Base-by-base conservation (phyloP, 2,329 filamentous ascomycete genomes). In the Trichoderma gracile region DNA sequence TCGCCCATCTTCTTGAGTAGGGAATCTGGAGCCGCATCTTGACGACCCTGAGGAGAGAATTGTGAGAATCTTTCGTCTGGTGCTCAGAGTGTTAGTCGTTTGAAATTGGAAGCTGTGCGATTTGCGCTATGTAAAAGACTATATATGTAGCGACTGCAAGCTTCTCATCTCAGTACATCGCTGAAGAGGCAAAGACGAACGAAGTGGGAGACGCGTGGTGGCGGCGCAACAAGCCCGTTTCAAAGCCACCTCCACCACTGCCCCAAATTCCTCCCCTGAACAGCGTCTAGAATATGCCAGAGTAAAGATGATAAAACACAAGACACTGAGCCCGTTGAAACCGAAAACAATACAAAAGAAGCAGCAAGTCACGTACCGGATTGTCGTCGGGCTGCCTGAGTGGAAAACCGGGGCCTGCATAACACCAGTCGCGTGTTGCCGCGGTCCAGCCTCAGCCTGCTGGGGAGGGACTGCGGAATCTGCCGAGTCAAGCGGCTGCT, bases 1-100 rank as follows among this genome's bases (percentile, higher is more conserved):
- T 94, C 91, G 61, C 87, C 77, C 86, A 92, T 91, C 73, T 89
- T 91, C 45, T 79, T 77, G 3, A 78, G 69, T 10, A 86, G 69
- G 1, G 78, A 75, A 57, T 79, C 76, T n/a, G 17, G 49, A 15
- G 14, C 10, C 10, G 25, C 47, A 45, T 61, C 33, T 21, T 43
- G 49, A 15, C 56, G 46, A 30, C 15, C 38, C 23, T 47, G 43
- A 30, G n/a, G 33, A n/a, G 63, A 38, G 21, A 42, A 46, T 25
- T 49, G 43, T 15, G 30, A 19, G 23, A 30, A 12, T n/a, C 56
- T 45, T 14, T 61, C 63, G 19, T 65, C 56, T 60, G 21, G 12
- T 38, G 10, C 4, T n/a, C 5, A 33, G 30, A 10, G 3, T 6
- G 56, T 65, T 43, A 65, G 63, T 46, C 42, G 25, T 23, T 40